These are phyloP conservation scores for Fimicolochytrium jonesii DNA, from an alignment of 192 early-diverging fungal species.

Conservation along the genomic window DNA sequence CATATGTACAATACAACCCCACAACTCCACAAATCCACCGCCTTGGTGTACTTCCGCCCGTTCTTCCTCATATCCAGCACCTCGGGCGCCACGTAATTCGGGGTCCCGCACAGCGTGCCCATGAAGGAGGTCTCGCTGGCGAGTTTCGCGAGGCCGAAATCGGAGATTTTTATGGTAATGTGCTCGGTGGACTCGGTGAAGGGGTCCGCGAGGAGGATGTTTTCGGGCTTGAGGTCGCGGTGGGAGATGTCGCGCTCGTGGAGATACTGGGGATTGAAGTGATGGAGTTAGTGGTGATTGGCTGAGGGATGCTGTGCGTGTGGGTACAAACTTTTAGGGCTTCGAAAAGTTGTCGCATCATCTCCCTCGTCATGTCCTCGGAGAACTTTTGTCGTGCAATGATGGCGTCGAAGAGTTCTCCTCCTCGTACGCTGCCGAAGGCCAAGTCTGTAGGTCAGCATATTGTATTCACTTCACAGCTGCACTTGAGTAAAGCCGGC, in stretches of 20 bases:
- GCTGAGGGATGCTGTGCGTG: too few species aligned
- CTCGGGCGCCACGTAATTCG: constrained; percentile 79
- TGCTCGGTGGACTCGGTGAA: constrained; percentile 29
- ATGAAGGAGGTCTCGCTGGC: constrained; percentile 42
- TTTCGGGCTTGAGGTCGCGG: constrained; percentile 66
- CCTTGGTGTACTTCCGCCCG: constrained; percentile 44
- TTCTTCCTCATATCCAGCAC: constrained; percentile 53
- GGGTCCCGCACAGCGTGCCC: constrained; percentile 66
- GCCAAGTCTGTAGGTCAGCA: constrained; percentile 24
- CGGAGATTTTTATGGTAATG: constrained; percentile 74
- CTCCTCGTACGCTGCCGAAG: constrained; percentile 53
- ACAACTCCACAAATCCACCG: constrained; percentile 86
- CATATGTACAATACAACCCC: constrained; percentile 85
- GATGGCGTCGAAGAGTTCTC: constrained; percentile 88
- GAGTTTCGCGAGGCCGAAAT: constrained; percentile 84
- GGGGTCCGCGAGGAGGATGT: constrained; percentile 54
- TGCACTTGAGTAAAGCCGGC: too few species aligned
- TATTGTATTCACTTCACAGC: constrained; percentile 33
- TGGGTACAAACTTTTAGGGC: too few species aligned
- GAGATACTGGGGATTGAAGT: constrained; percentile 51
- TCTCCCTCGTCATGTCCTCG: constrained; percentile 40
- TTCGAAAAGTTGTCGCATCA: constrained; percentile 61
- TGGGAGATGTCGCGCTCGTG: constrained; percentile 44
- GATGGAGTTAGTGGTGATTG: too few species aligned
- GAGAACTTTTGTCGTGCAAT: constrained; percentile 50